A percentile compares a stretch with the other conserved stretches of the same genome.
These are phyloP conservation scores for Peniophora sp. DNA, from an alignment of 1,284 basidiomycete genomes.

Conservation along the genomic window DNA sequence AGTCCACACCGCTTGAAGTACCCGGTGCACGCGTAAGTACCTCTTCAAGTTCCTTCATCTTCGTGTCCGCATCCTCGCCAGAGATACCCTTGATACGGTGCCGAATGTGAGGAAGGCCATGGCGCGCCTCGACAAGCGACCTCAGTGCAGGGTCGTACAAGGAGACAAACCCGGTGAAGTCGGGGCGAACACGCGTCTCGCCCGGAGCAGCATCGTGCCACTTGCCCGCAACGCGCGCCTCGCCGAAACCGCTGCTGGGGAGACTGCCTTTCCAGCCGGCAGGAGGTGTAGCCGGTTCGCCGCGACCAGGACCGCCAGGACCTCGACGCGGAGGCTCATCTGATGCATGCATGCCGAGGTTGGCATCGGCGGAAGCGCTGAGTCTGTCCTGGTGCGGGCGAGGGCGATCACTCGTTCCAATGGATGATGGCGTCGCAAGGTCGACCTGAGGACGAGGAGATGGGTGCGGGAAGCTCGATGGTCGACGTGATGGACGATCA, in stretches of 20 bases:
- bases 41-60: slow-evolving; percentile 8
- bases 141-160: slow-evolving; percentile 33
- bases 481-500: too few relatives aligned
- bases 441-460: too few relatives aligned
- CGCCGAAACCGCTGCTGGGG: slow-evolving; percentile 7
- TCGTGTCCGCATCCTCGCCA: neutral
- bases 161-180: slow-evolving; percentile 29
- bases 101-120: slow-evolving; percentile 21
- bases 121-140: slow-evolving; percentile 22
- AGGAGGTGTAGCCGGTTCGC: slow-evolving; percentile 1
- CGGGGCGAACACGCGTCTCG: slow-evolving; percentile 31
- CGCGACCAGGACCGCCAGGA: neutral
- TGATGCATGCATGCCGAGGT: neutral
- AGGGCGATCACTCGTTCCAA: too few relatives aligned
- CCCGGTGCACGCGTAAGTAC: slow-evolving; percentile 11
- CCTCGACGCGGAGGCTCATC: neutral
- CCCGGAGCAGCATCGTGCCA: slow-evolving; percentile 35
- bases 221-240: slow-evolving; percentile 24
- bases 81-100: slow-evolving; percentile 25
- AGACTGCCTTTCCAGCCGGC: slow-evolving; percentile 6
- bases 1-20: slow-evolving; percentile 30
- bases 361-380: neutral
- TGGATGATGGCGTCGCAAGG: too few relatives aligned
- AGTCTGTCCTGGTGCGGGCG: too few relatives aligned
- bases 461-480: too few relatives aligned